Evolutionary conservation across 768 basidiomycete genomes (phyloP), one percentile per base, ranked within the genome.

Genomic region (Phlebiopsis gigantea): DNA sequence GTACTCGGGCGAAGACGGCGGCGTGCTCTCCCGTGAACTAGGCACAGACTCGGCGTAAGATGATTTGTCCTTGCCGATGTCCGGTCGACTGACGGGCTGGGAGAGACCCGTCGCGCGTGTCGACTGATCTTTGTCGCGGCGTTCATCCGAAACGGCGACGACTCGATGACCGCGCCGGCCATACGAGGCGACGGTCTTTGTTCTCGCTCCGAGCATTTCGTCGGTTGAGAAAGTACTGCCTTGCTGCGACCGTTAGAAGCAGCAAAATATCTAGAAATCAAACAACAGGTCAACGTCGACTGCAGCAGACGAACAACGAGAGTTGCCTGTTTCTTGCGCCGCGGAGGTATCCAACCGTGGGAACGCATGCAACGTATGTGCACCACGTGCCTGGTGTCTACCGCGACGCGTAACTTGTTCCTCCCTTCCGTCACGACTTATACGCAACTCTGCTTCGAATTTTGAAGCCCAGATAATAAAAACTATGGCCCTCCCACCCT

Each of bases 401-500:
- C 30, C 43, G 53, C 52, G 51, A 50, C 45, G 56, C 59, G 47
- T 48, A 19, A 51, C 50, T 5, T 14, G 34, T 51, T 31, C 19
- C 50, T 24, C 8, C 8, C 34, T 3, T 39, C 17, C 29, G 51
- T 53, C 56, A 26, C 34, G 46, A n/a, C 26, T 6, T 46, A 5
- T 8, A 8, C 15, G 29, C 12, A 39, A 30, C 34, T 29, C 50
- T 29, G 19, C 29, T 39, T 12, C 34, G 34, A 8, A 39, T 17
- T 44, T n/a, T 15, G 17, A 5, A 44, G 5, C 17, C 5, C 17
- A 44, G 17, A 44, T 17, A 2, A 1, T 14, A 26, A 26, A 26
- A 24, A 26, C 7, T 7, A 93, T 96, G 93, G 83, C 93, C 31
- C 79, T 95, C 22, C 92, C 93, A 2, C 75, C 77, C 43, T 73